phyloP scores from a whole-genome alignment of 2,329 filamentous ascomycete genomes.

The Colletotrichum falcatum region DNA sequence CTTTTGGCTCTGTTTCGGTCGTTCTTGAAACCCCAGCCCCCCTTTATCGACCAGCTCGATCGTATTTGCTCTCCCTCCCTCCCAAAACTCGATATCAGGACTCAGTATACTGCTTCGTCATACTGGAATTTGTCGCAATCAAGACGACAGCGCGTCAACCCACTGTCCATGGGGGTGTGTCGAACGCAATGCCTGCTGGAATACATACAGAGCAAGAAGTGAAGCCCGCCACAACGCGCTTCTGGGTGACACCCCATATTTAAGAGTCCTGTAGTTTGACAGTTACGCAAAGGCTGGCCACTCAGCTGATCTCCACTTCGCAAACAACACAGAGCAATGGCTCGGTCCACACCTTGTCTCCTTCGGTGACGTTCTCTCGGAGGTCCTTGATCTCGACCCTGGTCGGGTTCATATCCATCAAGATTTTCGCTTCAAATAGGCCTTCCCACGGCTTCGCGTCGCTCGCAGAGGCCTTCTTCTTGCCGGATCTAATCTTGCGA shows the following conservation, averaged over 20 bases:
- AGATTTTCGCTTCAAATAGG: constrained; percentile 63
- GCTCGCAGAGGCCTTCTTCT: constrained; percentile 49
- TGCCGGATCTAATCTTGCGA: constrained; percentile 44
- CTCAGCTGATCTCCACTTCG: constrained; percentile 55
- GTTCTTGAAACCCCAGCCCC: neutral
- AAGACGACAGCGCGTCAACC: constrained; percentile 9
- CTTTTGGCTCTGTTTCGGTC: neutral
- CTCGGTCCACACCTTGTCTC: constrained; percentile 66
- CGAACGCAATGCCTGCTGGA: constrained; percentile 23
- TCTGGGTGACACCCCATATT: neutral
- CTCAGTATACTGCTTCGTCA: constrained; percentile 15
- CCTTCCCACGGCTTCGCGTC: constrained; percentile 63
- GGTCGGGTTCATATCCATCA: constrained; percentile 60
- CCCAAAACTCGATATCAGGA: constrained; percentile 2
- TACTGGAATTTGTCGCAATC: constrained; percentile 23
- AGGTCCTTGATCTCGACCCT: constrained; percentile 65
- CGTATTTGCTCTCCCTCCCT: neutral
- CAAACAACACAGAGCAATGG: constrained; percentile 64
- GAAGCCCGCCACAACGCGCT: constrained; percentile 20
- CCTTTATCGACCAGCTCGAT: neutral
- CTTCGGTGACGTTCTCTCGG: constrained; percentile 59
- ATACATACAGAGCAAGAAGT: constrained; percentile 38
- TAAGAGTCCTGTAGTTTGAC: constrained; percentile 13
- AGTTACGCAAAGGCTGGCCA: constrained; percentile 44
- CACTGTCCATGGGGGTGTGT: constrained; percentile 5